Conservation (phyloP, 352 stramenopile species). For the Pythium graminicola region DNA sequence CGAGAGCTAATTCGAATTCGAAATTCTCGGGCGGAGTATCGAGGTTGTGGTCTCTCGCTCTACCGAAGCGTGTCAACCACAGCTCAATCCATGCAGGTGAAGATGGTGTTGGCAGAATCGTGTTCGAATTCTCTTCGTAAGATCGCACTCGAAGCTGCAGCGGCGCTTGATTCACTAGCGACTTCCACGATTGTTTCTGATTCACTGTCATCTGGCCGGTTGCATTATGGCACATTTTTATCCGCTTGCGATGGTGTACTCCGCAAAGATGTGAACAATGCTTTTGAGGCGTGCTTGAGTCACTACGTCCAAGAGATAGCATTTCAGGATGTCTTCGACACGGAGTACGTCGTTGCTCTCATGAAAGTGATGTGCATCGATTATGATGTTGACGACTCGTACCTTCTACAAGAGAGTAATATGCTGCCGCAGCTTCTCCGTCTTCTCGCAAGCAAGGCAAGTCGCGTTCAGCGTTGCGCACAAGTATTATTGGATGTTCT, state of each 20-base stretch:
- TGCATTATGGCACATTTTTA: constrained; percentile 55
- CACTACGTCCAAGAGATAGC: constrained; percentile 23
- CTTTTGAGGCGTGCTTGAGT: constrained; percentile 40
- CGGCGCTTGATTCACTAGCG: constrained; percentile 1
- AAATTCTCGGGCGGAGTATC: constrained; percentile 40
- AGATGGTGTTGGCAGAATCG: constrained; percentile 43
- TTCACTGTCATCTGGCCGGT: constrained; percentile 3
- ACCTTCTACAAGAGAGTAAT: constrained; percentile 59
- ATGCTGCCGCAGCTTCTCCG: constrained; percentile 47
- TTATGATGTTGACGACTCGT: constrained; percentile 70
- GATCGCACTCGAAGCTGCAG: constrained; percentile 28
- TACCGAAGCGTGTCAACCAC: constrained; percentile 30
- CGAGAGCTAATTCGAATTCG: constrained; percentile 35
- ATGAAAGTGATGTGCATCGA: constrained; percentile 59
- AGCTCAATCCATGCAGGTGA: constrained; percentile 24
- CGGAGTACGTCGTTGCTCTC: constrained; percentile 26
- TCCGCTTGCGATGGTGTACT: constrained; percentile 44
- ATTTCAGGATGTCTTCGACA: constrained; percentile 18
- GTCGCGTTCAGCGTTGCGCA: constrained; percentile 39
- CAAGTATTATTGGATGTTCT: constrained; percentile 50
- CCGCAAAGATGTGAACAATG: constrained; percentile 39
- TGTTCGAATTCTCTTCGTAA: constrained; percentile 39
- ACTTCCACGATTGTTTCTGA: constrained; percentile 14
- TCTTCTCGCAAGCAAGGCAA: constrained; percentile 38
- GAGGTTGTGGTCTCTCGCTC: constrained; percentile 41